Evolutionary conservation across 768 basidiomycete genomes (phyloP), one percentile per base, ranked within the genome.

Genomic region (Serendipita indica): DNA sequence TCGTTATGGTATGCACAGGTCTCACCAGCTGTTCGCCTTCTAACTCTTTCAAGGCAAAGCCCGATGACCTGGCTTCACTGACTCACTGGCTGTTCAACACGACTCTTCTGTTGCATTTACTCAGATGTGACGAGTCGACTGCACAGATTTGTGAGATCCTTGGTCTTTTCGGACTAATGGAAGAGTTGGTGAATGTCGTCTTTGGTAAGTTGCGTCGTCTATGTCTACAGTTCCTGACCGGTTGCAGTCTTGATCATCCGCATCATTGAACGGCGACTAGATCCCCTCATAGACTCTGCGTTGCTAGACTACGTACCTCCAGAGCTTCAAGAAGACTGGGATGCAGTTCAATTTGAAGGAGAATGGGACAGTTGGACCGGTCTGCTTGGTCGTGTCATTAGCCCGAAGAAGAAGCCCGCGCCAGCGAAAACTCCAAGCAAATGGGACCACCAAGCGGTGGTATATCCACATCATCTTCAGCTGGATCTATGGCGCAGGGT

Each of bases 61-160:
- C 86, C 20, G 91, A 96, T 64, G 89, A 97, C 67, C 70, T 96
- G 30, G 82, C 88, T 3, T 83, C 81, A 66, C 76, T 94, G 25
- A 78, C 92, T 33, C 98, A 97, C 70, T 99, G 96, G 93, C 72
- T 94, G 45, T 89, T 91, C 71, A 99, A 99, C 69, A 78, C 82
- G 18, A 89, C 88, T 7, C 70, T 91, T 28, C 86, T 94, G 78
- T 76, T 98, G 14, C 90, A 98, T 72, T 79, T 98, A 49, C 76
- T 99, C 72, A 81, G 85, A 60, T 90, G 87, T 66, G 89, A 91
- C 68, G 78, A 79, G 58, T 79, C 84, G 16, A 82, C 90, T 63
- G 82, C 79, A 60, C 80, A 81, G 60, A 79, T 83, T 2, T 93
- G 89, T 65, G 87, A 92, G 64, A 77, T 86, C 69, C 72, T 93